Base-by-base conservation (phyloP, 495 filamentous ascomycete genomes). In the Xylaria scruposa region DNA sequence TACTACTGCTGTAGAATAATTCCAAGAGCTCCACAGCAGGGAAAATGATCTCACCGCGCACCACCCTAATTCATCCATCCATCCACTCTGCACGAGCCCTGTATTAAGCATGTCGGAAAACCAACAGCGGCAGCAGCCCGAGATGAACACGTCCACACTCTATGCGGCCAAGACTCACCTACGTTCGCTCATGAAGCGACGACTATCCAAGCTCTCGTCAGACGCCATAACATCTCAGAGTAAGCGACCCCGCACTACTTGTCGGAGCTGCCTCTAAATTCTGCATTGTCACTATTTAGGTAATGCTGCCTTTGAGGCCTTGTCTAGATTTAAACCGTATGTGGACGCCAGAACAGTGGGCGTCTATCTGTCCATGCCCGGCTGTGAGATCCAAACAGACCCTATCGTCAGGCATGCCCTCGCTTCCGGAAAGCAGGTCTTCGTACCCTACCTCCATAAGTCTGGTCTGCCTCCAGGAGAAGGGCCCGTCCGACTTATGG, bases 331-430 rank as follows among this genome's bases (percentile, higher is more conserved):
- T 70, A 72, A 72, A 64, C 82, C 85, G 2, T 98, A 97, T 76
- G 83, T 85, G 47, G 83, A 88, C 54, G 94, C 95, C 38, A 87
- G 87, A 69, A 85, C 90, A 33, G 88, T 98, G 73, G 92, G 94
- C 67, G 86, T 98, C 36, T 99, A 97, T 79, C 85, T 99, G 24
- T 97, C 96, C 15, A 99, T 99, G 94, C 94, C 94, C 4, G 79
- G 82, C 46, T 91, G 90, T 19, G 96, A 99, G 80, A 87, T 97
- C 17, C 91, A 91, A 58, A 98, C 97, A 17, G 89, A 89, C 33
- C 79, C 83, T 17, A 93, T 98, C 33, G 93, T 98, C 21, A 86
- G 88, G 46, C 88, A 97, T 86, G 95, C 94, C 21, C 83, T 99
- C 31, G 78, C 82, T 29, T 81, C 84, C 12, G 93, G 93, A 47